Evolutionary conservation across 305 asterid species (phyloP).

Genomic region (Plantago lanceolata): DNA sequence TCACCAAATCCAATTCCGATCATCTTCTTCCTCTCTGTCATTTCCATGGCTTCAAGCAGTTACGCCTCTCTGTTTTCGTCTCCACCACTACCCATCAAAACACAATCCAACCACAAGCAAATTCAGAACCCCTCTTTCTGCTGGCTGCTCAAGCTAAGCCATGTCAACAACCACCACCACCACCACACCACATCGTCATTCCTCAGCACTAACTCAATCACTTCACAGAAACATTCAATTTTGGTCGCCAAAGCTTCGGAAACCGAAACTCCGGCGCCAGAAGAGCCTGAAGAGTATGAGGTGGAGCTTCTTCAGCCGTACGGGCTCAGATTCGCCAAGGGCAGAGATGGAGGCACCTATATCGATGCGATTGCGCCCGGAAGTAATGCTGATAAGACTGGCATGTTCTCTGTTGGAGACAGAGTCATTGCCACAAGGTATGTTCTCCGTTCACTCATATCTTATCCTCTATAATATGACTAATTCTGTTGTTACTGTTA

Average conservation of each 20-base stretch:
- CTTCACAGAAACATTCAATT: slow-evolving; percentile 23
- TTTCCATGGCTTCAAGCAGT: slow-evolving; percentile 53
- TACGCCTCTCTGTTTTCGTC: slow-evolving; percentile 54
- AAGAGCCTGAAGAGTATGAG: slow-evolving; percentile 62
- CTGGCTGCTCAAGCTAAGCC: slow-evolving; percentile 42
- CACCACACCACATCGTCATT: slow-evolving; percentile 9
- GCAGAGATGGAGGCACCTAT: slow-evolving; percentile 91
- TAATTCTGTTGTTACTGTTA: too few species aligned
- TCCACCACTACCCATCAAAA: slow-evolving; percentile 32
- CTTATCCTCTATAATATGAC: too few species aligned
- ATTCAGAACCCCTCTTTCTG: slow-evolving; percentile 35
- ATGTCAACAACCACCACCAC: slow-evolving; percentile 26
- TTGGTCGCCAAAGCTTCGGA: slow-evolving; percentile 46
- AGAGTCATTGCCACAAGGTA: slow-evolving; percentile 92
- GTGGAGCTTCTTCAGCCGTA: slow-evolving; percentile 78
- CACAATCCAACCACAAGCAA: slow-evolving; percentile 25
- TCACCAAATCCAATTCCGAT: neutral
- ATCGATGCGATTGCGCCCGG: slow-evolving; percentile 93
- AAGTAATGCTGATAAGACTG: slow-evolving; percentile 68
- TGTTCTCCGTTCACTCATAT: neutral
- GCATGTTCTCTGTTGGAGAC: slow-evolving; percentile 82
- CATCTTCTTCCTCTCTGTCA: neutral
- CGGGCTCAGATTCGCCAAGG: slow-evolving; percentile 77
- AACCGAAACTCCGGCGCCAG: slow-evolving; percentile 29
- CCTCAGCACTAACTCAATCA: slow-evolving; percentile 15